phyloP scores from a whole-genome alignment of 345 rosid species.

The Gossypium mustelinum region DNA sequence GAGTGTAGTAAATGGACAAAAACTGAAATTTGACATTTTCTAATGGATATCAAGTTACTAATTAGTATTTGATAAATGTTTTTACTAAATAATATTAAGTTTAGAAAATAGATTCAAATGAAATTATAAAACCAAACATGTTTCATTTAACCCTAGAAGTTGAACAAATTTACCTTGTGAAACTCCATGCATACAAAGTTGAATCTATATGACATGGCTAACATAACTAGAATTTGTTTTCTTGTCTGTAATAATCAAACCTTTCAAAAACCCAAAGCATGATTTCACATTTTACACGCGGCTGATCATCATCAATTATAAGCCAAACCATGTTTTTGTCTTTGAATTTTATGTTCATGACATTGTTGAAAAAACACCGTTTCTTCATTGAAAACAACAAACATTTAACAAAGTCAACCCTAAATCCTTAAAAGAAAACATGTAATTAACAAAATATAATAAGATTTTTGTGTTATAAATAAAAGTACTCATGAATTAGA shows the following conservation, averaged over 20 bases:
- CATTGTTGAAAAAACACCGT: neutral
- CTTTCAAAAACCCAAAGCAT: neutral
- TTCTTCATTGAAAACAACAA: neutral
- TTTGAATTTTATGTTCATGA: neutral
- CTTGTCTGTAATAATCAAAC: conserved; percentile 11
- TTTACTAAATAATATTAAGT: too few relatives aligned
- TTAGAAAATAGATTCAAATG: too few relatives aligned
- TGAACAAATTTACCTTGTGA: neutral
- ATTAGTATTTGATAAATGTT: too few relatives aligned
- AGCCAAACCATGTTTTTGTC: conserved; percentile 4
- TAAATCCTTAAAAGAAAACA: too few relatives aligned
- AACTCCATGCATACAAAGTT: neutral
- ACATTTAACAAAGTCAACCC: neutral
- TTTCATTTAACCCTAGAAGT: too few relatives aligned
- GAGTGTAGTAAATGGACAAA: too few relatives aligned
- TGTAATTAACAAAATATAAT: too few relatives aligned
- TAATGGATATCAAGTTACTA: too few relatives aligned
- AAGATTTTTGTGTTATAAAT: too few relatives aligned
- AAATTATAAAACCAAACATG: too few relatives aligned
- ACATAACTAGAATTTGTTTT: conserved; percentile 12
- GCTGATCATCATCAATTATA: conserved; percentile 13
- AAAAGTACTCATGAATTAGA: too few relatives aligned
- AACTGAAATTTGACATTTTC: too few relatives aligned
- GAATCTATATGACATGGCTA: neutral
- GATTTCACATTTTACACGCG: conserved; percentile 14